Base-by-base conservation (phyloP, 2,329 filamentous ascomycete genomes). In the Epichloe sibirici region DNA sequence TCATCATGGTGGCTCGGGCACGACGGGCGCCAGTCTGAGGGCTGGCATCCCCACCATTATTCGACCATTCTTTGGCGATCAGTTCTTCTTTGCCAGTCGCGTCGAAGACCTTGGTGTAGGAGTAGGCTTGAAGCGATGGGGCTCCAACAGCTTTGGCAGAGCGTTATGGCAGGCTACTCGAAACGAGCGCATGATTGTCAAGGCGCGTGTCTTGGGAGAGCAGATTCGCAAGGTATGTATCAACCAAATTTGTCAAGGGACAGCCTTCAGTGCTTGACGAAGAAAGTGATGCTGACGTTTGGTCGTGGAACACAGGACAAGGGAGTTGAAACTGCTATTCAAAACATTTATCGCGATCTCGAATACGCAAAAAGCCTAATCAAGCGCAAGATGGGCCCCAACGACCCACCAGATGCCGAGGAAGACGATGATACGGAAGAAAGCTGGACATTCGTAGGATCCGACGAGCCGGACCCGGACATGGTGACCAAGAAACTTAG, bases 11-110 rank as follows among this genome's bases (percentile, higher is more conserved):
- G 93, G 93, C 5, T 88, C 90, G 4, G 93, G 93, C 2, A 98
- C 93, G 0, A 98, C 93, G 0, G 93, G 93, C 2, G 93, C 93
- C 1, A 95, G 89, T 66, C 74, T 98, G 48, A 79, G 93, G 50
- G 90, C 90, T 0, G 93, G 93, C 2, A 81, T 95, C 5, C 93
- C 93, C 0, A 97, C 93, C 0, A 90, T 98, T 57, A 86, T 97
- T 64, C 88, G 91, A 56, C 93, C 93, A 0, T 98, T 97, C 73
- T 98, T 98, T 64, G 93, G 93, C 5, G 93, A 98, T 62, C 93
- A 98, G 65, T 96, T 86, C 75, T 98, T 98, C 74, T 97, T 95
- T 61, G 93, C 90, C 6, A 81, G 77, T 34, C 79, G 93, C 4
- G 86, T 97, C 1, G 90, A 97, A 66, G 91, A 97, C 62, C 75